Evolutionary conservation across 805 yeast genomes (phyloP).

Genomic region (Candida methanosorbosa): DNA sequence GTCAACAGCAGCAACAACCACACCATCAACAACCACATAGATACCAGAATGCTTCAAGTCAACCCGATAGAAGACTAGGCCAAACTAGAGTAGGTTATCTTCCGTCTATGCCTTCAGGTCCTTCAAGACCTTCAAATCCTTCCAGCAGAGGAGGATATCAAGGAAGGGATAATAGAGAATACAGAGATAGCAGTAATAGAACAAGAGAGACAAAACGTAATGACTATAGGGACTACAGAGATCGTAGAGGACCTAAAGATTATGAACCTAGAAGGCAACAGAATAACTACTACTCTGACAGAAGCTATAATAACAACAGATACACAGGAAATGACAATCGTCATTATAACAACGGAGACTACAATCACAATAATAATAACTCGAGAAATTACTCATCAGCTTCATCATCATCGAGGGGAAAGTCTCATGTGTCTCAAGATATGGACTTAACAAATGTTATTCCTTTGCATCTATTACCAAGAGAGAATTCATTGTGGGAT

Average conservation of each 20-base stretch:
- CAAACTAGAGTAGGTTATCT: no score
- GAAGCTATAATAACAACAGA: slow-evolving; percentile 2
- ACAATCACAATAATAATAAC: background rate
- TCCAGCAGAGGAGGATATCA: no score
- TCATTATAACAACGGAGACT: background rate
- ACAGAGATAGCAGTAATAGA: slow-evolving; percentile 7
- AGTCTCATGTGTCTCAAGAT: slow-evolving; percentile 14
- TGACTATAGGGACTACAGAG: slow-evolving; percentile 5
- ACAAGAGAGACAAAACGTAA: no score
- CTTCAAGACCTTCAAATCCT: no score
- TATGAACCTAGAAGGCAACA: slow-evolving; percentile 11
- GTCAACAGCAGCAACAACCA: no score
- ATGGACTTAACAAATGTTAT: slow-evolving; percentile 25
- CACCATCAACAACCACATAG: no score
- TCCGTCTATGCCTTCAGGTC: no score
- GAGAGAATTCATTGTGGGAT: slow-evolving; percentile 59
- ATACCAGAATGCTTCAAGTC: no score
- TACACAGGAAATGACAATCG: background rate
- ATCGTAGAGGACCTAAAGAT: slow-evolving; percentile 11
- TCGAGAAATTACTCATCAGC: background rate
- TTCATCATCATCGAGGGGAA: slow-evolving; percentile 2
- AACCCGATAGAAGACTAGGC: no score
- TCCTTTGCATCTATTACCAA: slow-evolving; percentile 42
- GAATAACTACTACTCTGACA: slow-evolving; percentile 4
- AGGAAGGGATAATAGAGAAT: slow-evolving; percentile 4